Conservation (phyloP, 2,329 filamentous ascomycete genomes). For the Trichoderma polysporum region DNA sequence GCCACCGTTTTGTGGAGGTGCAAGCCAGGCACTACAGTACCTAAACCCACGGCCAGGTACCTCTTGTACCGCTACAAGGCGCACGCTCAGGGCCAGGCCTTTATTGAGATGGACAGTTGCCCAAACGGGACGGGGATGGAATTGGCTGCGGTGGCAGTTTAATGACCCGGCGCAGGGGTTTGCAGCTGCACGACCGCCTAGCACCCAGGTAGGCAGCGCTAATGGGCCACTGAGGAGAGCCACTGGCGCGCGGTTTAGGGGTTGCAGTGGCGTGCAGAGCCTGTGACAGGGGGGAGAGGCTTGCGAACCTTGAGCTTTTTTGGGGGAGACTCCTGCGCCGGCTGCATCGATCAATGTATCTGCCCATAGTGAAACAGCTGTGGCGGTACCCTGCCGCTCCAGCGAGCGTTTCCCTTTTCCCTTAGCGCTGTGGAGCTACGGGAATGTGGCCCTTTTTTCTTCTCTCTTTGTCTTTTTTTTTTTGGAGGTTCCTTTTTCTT, state of each 20-base stretch:
- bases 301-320: conserved; percentile 2
- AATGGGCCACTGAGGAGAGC: background rate
- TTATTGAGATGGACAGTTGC: conserved; percentile 28
- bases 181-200: conserved; percentile 1
- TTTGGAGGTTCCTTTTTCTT: background rate
- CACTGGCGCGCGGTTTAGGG: conserved; percentile 19
- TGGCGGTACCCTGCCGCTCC: conserved; percentile 3
- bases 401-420: conserved; percentile 11
- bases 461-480: background rate
- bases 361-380: conserved; percentile 8
- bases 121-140: conserved; percentile 34
- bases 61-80: background rate
- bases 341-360: background rate
- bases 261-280: conserved; percentile 14
- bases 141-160: conserved; percentile 38
- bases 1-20: no score
- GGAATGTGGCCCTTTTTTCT: conserved; percentile 1
- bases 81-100: background rate
- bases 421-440: conserved; percentile 2
- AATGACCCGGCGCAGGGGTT: conserved; percentile 30
- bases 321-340: background rate
- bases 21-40: no score
- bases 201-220: background rate
- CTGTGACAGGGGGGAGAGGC: background rate
- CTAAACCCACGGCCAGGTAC: background rate